phyloP scores from a whole-genome alignment of 2,329 filamentous ascomycete genomes.

The Claviceps fusiformis region DNA sequence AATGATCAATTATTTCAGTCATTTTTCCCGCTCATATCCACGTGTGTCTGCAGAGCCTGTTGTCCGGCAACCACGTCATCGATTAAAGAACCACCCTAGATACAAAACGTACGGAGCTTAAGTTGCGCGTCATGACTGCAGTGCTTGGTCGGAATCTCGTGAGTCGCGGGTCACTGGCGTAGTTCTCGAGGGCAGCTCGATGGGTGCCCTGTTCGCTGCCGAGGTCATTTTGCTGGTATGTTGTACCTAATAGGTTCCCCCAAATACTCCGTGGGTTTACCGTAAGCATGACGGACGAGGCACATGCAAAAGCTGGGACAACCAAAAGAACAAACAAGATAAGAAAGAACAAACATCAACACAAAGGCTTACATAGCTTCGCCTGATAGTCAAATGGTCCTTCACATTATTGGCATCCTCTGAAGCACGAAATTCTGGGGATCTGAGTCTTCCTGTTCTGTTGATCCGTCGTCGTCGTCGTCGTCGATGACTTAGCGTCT shows the following conservation, averaged over 20 bases:
- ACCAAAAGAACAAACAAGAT: too few species aligned
- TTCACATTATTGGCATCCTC: slow-evolving; percentile 24
- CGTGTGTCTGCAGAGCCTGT: slow-evolving; percentile 49
- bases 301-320: too few species aligned
- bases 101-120: slow-evolving; percentile 66
- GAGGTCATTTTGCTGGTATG: slow-evolving; percentile 58
- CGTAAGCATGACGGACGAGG: background rate
- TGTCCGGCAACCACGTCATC: slow-evolving; percentile 62
- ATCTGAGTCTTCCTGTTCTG: slow-evolving; percentile 20
- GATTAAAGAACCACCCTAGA: slow-evolving; percentile 73
- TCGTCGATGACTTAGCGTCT: slow-evolving; percentile 6
- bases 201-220: slow-evolving; percentile 73
- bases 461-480: slow-evolving; percentile 1
- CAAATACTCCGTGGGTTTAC: background rate
- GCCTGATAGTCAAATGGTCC: slow-evolving; percentile 18
- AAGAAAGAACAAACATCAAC: background rate
- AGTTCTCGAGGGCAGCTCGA: slow-evolving; percentile 74
- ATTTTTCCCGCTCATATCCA: slow-evolving; percentile 83
- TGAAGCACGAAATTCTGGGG: slow-evolving; percentile 66
- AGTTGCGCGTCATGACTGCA: slow-evolving; percentile 70
- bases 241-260: background rate
- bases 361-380: background rate
- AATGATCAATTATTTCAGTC: slow-evolving; percentile 76
- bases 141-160: slow-evolving; percentile 66
- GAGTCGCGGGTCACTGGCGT: slow-evolving; percentile 63